A percentile compares a stretch with the other conserved stretches of the same genome.
Evolutionary conservation across 176 grass and related monocot genomes (phyloP).

Genomic region (Carex littledalei): DNA sequence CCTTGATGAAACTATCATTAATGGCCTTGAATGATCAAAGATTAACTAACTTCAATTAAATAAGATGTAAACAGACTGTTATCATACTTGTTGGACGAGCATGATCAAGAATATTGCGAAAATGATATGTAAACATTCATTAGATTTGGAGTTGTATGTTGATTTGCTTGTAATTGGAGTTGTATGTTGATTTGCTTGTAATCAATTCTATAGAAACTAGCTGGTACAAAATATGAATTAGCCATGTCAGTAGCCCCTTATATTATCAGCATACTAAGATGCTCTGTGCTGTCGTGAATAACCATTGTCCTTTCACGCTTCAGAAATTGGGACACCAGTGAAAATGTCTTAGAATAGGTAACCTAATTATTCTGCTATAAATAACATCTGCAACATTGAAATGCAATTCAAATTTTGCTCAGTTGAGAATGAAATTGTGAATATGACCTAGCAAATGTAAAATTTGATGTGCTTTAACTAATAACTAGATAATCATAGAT

Average conservation of each 20-base stretch:
- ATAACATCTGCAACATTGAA: not conserved
- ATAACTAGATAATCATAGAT: not conserved
- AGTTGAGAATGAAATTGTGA: not conserved
- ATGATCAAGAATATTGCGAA: not conserved
- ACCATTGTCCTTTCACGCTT: not conserved
- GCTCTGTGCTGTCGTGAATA: not conserved
- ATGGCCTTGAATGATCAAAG: not conserved
- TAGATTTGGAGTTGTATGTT: not conserved
- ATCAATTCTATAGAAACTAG: not conserved
- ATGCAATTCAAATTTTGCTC: not conserved
- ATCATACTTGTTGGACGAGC: not conserved
- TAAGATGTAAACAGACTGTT: not conserved
- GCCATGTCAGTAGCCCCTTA: not conserved
- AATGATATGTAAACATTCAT: not conserved
- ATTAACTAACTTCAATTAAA: not conserved
- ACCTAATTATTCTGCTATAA: not conserved
- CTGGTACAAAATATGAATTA: not conserved
- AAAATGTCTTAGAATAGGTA: not conserved
- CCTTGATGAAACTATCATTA: not conserved
- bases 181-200: conserved; percentile 4
- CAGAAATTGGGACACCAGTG: not conserved
- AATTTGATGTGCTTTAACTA: not conserved
- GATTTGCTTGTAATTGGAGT: not conserved
- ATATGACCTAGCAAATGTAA: not conserved
- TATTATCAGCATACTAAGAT: not conserved